Percentiles rank a stretch among this genome's conserved stretches.
Evolutionary conservation across 2,329 filamentous ascomycete species (phyloP).

Genomic region (Xylariaceae sp.): DNA sequence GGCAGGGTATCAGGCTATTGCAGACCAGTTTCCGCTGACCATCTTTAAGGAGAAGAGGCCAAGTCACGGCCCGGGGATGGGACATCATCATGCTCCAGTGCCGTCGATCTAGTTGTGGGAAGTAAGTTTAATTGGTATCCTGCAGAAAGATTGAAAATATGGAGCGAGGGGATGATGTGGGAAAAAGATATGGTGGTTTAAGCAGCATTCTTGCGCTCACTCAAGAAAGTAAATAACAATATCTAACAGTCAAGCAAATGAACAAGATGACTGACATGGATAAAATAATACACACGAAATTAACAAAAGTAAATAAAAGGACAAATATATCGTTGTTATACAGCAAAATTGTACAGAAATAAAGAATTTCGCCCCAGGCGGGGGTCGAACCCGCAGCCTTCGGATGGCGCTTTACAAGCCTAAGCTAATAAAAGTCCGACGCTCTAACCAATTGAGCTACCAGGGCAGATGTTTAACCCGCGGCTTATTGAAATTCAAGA

Average conservation of each 20-base stretch:
- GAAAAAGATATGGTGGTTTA: no score
- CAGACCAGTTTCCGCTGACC: constrained; percentile 62
- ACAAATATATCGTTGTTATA: neutral
- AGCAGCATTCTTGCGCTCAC: no score
- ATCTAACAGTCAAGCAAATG: neutral
- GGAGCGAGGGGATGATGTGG: no score
- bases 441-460: constrained; percentile 38
- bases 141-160: no score
- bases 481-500: no score
- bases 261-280: no score
- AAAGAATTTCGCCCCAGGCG: constrained; percentile 35
- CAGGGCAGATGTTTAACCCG: constrained; percentile 24
- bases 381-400: constrained; percentile 44
- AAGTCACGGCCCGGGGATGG: no score
- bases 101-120: no score
- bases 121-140: no score
- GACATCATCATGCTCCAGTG: no score
- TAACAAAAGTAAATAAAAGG: neutral
- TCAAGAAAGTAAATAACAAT: no score
- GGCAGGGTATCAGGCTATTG: constrained; percentile 65
- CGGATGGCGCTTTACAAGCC: constrained; percentile 27
- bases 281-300: no score
- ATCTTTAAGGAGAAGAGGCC: constrained; percentile 50
- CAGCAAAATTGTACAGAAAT: neutral
- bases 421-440: constrained; percentile 33